Percentiles rank a stretch among this genome's conserved stretches.
Conservation (phyloP, 139 green algal genomes). For the Chlorella sp. region DNA sequence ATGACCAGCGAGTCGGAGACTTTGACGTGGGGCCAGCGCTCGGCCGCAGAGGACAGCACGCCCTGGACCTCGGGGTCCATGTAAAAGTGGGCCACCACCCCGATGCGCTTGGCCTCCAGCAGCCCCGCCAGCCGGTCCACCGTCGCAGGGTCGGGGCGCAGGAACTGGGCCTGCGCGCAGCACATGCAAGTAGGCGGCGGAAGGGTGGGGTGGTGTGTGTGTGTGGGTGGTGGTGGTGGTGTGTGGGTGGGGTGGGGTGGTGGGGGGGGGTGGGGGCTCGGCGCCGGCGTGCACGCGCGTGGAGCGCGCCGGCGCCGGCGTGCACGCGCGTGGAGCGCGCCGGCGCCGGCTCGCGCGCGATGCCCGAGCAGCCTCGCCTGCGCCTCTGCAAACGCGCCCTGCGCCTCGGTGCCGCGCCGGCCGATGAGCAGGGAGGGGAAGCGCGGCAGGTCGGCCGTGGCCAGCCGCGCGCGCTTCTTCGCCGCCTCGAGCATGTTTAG, state of each 20-base stretch:
- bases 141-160: conserved; percentile 49
- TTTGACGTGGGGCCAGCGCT: conserved; percentile 89
- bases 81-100: conserved; percentile 99
- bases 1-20: conserved; percentile 96
- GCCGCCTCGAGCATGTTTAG: conserved; percentile 86
- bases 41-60: conserved; percentile 80
- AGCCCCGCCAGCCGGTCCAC: conserved; percentile 53
- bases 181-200: not conserved
- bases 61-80: conserved; percentile 99
- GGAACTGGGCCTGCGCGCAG: conserved; percentile 46
- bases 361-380: conserved; percentile 50
- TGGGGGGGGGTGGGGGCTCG: not conserved
- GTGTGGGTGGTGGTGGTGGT: not conserved
- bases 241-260: not conserved
- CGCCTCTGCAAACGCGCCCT: conserved; percentile 87
- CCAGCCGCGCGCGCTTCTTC: conserved; percentile 55
- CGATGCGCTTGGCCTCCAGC: conserved; percentile 86
- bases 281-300: no score
- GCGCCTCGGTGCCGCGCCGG: conserved; percentile 32
- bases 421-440: conserved; percentile 93
- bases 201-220: not conserved
- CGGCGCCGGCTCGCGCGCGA: not conserved
- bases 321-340: no score
- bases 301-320: no score
- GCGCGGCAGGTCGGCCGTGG: conserved; percentile 52